phyloP scores from a whole-genome alignment of 1,139 yeast species.

The Candida smagusa region DNA sequence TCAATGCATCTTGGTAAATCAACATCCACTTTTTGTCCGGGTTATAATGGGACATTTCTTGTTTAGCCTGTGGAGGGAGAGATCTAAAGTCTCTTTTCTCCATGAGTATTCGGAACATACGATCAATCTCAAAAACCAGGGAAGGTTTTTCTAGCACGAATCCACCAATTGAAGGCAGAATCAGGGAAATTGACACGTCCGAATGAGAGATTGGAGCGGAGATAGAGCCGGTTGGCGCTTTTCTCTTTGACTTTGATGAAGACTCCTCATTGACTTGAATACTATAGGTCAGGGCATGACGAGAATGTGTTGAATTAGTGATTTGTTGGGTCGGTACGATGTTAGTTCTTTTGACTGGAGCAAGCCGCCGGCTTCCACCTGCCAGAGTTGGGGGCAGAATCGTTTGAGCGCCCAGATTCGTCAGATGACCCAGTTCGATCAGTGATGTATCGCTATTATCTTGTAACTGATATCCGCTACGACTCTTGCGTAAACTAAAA shows the following conservation, averaged over 20 bases:
- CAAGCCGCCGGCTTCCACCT: neutral
- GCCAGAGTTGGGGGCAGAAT: slow-evolving; percentile 1
- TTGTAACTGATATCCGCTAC: slow-evolving; percentile 11
- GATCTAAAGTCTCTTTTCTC: slow-evolving; percentile 79
- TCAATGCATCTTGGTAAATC: slow-evolving; percentile 79
- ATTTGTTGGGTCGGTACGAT: slow-evolving; percentile 33
- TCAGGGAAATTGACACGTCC: slow-evolving; percentile 9
- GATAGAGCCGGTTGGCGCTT: slow-evolving; percentile 12
- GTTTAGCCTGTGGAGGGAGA: slow-evolving; percentile 73
- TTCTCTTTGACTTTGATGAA: slow-evolving; percentile 6
- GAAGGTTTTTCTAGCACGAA: slow-evolving; percentile 51
- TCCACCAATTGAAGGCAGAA: slow-evolving; percentile 15
- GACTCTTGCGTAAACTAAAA: slow-evolving; percentile 33
- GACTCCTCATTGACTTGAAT: slow-evolving; percentile 11
- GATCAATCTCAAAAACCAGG: slow-evolving; percentile 59
- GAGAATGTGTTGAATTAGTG: slow-evolving; percentile 32
- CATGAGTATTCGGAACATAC: slow-evolving; percentile 67
- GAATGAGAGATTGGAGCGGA: slow-evolving; percentile 22
- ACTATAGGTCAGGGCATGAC: slow-evolving; percentile 42
- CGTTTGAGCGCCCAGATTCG: neutral
- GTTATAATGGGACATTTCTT: slow-evolving; percentile 73
- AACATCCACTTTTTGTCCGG: slow-evolving; percentile 88
- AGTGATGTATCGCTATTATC: slow-evolving; percentile 36
- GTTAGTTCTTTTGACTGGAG: slow-evolving; percentile 12
- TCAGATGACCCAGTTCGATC: slow-evolving; percentile 17